phyloP scores from a whole-genome alignment of 257 asterid genomes.

The Solanum corneliomulleri region DNA sequence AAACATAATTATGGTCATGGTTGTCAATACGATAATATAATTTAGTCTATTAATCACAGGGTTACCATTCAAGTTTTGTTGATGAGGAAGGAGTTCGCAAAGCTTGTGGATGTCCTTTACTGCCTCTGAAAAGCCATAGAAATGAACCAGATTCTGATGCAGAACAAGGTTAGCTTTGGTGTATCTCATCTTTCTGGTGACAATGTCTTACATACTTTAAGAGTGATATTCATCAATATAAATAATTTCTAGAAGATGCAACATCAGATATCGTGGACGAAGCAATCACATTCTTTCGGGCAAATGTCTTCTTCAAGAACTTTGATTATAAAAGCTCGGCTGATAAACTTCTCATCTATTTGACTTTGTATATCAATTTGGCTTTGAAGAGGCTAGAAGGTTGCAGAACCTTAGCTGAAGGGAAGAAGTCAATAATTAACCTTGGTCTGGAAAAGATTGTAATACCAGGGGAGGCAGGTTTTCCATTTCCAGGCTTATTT shows the following conservation, averaged over 20 bases:
- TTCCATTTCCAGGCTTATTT: constrained; percentile 83
- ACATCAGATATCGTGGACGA: constrained; percentile 71
- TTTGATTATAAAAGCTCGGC: neutral
- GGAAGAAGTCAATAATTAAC: constrained; percentile 84
- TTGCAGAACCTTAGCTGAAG: constrained; percentile 95
- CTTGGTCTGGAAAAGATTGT: constrained; percentile 81
- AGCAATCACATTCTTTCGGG: constrained; percentile 92
- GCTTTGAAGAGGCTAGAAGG: constrained; percentile 87
- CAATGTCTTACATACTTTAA: neutral
- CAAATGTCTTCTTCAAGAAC: constrained; percentile 76
- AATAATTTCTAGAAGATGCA: constrained; percentile 54
- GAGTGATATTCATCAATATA: neutral
- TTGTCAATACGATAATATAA: neutral
- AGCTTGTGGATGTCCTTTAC: constrained; percentile 96
- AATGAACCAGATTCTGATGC: constrained; percentile 92
- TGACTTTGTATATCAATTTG: constrained; percentile 15
- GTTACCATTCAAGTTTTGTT: constrained; percentile 81
- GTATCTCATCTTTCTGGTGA: neutral
- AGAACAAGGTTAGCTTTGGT: constrained; percentile 52
- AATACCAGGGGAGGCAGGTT: constrained; percentile 79
- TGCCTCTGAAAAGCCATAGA: constrained; percentile 86
- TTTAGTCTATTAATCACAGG: constrained; percentile 27
- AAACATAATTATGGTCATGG: neutral
- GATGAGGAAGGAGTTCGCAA: constrained; percentile 58
- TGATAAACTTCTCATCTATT: neutral